These are phyloP conservation scores for Pseudocercospora ulei DNA, from an alignment of 2,329 filamentous ascomycete species.

Conservation along the genomic window DNA sequence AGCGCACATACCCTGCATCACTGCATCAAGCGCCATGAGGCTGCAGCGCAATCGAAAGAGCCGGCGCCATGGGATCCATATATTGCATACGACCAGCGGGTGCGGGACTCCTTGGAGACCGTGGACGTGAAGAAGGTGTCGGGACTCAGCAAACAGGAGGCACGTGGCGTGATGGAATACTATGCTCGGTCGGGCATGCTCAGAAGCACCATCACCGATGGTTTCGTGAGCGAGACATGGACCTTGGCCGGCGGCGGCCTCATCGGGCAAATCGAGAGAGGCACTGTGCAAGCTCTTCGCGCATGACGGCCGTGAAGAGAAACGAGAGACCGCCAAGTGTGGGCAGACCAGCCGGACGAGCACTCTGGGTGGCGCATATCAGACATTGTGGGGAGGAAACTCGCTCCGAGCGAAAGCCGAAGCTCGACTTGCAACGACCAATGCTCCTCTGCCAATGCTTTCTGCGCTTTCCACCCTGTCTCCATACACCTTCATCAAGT, in stretches of 20 bases:
- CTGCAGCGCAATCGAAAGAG: constrained; percentile 26
- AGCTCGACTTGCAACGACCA: too few relatives aligned
- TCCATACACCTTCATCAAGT: too few relatives aligned
- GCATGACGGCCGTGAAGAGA: neutral
- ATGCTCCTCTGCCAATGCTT: too few relatives aligned
- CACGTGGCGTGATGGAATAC: constrained; percentile 77
- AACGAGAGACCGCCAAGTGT: neutral
- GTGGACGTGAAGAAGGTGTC: constrained; percentile 48
- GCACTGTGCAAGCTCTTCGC: constrained; percentile 39
- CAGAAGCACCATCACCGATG: constrained; percentile 59
- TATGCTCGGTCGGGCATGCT: constrained; percentile 80
- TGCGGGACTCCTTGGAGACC: constrained; percentile 40
- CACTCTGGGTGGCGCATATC: too few relatives aligned
- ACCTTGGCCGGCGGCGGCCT: constrained; percentile 69
- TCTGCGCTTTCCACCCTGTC: too few relatives aligned
- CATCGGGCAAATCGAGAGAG: constrained; percentile 74
- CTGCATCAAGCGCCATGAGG: constrained; percentile 15
- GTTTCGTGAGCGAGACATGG: constrained; percentile 71
- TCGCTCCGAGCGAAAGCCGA: too few relatives aligned
- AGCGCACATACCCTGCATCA: constrained; percentile 18
- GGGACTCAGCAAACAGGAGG: constrained; percentile 64
- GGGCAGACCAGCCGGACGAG: too few relatives aligned
- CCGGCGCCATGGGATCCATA: constrained; percentile 44
- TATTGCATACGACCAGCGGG: constrained; percentile 45
- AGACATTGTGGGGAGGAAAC: too few relatives aligned